Base-by-base conservation (phyloP, 352 stramenopile species). In the Globisporangium radiosum region DNA sequence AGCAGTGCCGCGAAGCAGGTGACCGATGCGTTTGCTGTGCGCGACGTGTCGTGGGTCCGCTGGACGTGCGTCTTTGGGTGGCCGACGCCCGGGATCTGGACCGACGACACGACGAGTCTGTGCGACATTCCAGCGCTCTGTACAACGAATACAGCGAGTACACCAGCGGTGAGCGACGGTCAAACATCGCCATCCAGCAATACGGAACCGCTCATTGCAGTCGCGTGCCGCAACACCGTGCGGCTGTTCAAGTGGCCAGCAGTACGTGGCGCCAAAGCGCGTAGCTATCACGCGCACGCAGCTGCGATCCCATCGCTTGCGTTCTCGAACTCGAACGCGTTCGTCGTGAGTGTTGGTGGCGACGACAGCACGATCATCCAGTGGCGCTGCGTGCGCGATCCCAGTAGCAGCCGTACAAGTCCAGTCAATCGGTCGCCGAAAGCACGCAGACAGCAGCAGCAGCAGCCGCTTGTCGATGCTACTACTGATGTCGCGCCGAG, bases 31-130 rank as follows among this genome's bases (percentile, higher is more conserved):
- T 85, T 90, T 36, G 47, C 74, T 13, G 71, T 87, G 47, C 69
- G 81, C 3, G 81, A 90, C 42, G 72, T 70, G 14, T 59, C 72
- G 44, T 90, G 81, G 81, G 62, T 65, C 45, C 81, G 79, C 47
- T 90, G 78, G 81, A 87, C 75, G 5, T 87, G 75, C 39, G 75
- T 82, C 13, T 90, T 87, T 62, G 78, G 81, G 11, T 90, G 81
- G 81, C 58, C 78, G 15, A 85, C 73, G 0, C 63, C 76, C 13
- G 81, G 81, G 4, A 82, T 88, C 45, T 90, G 81, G 81, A 63
- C 60, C 5, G 71, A 81, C 10, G 73, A 87, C 11, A 65, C 64
- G 25, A 76, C 78, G 1, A 83, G 72, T 43, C 58, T 85, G 43
- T 64, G 70, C 7, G 76, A 88, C 51, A 85, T 90, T 55, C 58